Evolutionary conservation across 331 rosid species (phyloP).

Genomic region (Arachis monticola): DNA sequence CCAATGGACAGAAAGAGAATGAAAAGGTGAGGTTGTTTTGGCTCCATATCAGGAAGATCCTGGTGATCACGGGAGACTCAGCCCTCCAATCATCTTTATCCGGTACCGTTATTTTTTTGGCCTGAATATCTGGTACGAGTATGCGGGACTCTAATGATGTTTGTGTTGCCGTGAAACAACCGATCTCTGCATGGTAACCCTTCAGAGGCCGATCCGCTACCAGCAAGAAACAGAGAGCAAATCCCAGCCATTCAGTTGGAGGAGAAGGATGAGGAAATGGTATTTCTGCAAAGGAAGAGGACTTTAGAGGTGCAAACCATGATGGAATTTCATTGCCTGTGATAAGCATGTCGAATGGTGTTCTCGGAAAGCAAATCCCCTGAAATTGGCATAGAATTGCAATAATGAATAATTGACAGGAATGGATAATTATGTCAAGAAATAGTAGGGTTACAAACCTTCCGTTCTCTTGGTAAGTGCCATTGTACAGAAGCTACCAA

Average conservation of each 20-base stretch:
- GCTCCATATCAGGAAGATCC: slow-evolving; percentile 34
- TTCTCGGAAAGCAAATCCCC: background rate
- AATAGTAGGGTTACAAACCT: too few relatives aligned
- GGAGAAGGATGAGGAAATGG: slow-evolving; percentile 24
- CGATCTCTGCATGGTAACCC: fast-evolving
- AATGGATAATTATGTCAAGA: too few relatives aligned
- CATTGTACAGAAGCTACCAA: slow-evolving; percentile 27
- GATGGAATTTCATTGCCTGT: slow-evolving; percentile 42
- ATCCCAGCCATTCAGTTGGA: slow-evolving; percentile 40
- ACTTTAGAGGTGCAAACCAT: slow-evolving; percentile 43
- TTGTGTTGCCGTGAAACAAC: too few relatives aligned
- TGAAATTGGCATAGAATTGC: slow-evolving; percentile 3
- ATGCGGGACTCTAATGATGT: too few relatives aligned
- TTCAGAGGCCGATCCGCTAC: background rate
- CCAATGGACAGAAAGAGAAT: too few relatives aligned
- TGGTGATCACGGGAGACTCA: background rate
- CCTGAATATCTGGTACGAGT: too few relatives aligned
- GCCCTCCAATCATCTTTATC: too few relatives aligned
- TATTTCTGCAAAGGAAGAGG: slow-evolving; percentile 22
- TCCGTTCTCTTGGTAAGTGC: too few relatives aligned
- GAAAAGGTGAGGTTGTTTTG: slow-evolving; percentile 38
- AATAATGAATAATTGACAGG: too few relatives aligned
- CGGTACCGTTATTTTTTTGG: too few relatives aligned
- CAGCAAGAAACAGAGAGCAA: slow-evolving; percentile 44
- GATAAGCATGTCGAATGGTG: slow-evolving; percentile 47